These are phyloP conservation scores for Fusarium bactridioides DNA, from an alignment of 2,329 filamentous ascomycete genomes.

Conservation along the genomic window DNA sequence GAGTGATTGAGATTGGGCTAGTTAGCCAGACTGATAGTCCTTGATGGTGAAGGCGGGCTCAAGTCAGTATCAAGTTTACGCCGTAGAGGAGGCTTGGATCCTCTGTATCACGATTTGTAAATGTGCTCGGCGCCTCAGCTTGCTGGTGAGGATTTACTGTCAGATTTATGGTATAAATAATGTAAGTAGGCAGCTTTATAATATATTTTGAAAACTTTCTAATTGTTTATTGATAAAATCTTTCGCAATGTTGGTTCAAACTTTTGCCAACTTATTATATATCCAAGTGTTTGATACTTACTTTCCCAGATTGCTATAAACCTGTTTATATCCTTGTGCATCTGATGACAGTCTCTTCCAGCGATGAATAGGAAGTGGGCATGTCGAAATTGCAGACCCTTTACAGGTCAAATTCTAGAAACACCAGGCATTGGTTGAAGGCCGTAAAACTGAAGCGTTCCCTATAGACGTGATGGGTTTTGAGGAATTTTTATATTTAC, in stretches of 20 bases:
- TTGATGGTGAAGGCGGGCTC: no score
- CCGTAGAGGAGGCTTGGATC: no score
- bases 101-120: not conserved
- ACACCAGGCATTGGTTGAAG: not conserved
- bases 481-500: not conserved
- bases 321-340: not conserved
- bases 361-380: accelerated
- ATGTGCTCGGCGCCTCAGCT: not conserved
- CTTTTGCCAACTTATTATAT: not conserved
- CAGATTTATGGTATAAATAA: not conserved
- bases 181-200: accelerated
- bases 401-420: accelerated
- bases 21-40: no score
- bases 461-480: accelerated
- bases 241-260: accelerated
- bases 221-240: not conserved
- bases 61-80: no score
- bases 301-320: no score
- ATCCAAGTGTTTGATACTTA: not conserved
- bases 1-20: not conserved
- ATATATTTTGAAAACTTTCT: not conserved
- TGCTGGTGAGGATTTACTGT: no score
- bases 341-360: not conserved
- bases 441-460: accelerated
- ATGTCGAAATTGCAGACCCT: accelerated